Conservation (phyloP, 108 stramenopile species). For the Skeletonema grethae region DNA sequence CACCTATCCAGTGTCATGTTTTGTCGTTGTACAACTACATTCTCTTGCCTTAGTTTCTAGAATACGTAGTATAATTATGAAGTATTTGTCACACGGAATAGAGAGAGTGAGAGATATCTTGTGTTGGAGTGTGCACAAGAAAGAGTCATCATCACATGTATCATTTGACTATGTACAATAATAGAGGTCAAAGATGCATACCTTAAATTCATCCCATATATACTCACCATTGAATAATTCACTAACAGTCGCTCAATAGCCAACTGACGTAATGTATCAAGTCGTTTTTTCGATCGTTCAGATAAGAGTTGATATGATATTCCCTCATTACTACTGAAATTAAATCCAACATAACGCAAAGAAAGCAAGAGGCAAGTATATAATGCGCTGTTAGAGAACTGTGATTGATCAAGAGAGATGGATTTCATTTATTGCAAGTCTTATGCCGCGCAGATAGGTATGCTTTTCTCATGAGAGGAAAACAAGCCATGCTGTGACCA, state of each 20-base stretch:
- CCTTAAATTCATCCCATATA: background rate
- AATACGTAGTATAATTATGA: no score
- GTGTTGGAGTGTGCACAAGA: background rate
- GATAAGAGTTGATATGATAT: background rate
- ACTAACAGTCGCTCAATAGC: background rate
- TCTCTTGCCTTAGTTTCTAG: background rate
- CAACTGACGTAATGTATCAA: slow-evolving; percentile 1
- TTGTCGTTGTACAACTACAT: background rate
- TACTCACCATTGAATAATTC: slow-evolving; percentile 4
- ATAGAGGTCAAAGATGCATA: no score
- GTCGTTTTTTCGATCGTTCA: background rate
- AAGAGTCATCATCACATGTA: background rate
- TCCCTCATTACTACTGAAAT: background rate
- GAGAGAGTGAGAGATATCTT: background rate
- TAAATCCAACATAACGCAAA: background rate
- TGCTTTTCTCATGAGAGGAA: no score
- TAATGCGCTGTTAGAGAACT: no score
- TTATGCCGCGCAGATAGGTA: no score
- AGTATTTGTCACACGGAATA: no score
- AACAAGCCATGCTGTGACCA: no score
- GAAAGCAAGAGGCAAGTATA: no score
- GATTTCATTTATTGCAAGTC: no score
- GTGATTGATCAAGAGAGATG: no score
- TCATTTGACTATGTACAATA: no score
- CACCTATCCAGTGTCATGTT: background rate